Conservation (phyloP, 805 yeast genomes). For the Saturnispora dispora region DNA sequence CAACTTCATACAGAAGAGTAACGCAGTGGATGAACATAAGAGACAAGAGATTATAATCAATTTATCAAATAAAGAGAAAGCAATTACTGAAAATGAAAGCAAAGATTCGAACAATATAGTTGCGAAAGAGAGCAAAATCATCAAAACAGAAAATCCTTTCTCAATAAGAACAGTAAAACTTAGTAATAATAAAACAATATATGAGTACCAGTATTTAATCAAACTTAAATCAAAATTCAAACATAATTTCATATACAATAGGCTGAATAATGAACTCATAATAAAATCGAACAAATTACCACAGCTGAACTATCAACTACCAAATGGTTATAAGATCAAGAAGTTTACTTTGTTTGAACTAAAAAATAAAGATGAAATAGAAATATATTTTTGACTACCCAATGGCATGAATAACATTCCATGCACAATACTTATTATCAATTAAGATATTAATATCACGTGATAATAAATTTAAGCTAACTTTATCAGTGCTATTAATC, state of each 20-base stretch:
- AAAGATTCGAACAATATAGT: background rate
- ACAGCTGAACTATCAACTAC: background rate
- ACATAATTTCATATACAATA: background rate
- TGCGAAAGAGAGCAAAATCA: background rate
- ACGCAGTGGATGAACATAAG: background rate
- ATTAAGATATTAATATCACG: background rate
- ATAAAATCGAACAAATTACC: background rate
- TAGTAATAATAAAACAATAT: background rate
- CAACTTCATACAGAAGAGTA: background rate
- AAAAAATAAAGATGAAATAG: background rate
- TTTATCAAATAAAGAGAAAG: background rate
- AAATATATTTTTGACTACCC: background rate
- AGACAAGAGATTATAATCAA: background rate
- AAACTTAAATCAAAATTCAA: background rate
- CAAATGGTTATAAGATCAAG: background rate
- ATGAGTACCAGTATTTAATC: background rate
- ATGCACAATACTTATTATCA: background rate
- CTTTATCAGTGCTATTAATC: background rate
- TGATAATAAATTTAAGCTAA: background rate
- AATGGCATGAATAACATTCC: background rate
- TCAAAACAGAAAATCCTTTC: background rate
- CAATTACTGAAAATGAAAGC: background rate
- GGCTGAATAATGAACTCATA: background rate
- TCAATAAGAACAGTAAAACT: background rate
- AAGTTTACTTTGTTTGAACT: background rate